These are phyloP conservation scores for Pleurotus cornucopiae DNA, from an alignment of 768 basidiomycete species.

Conservation along the genomic window DNA sequence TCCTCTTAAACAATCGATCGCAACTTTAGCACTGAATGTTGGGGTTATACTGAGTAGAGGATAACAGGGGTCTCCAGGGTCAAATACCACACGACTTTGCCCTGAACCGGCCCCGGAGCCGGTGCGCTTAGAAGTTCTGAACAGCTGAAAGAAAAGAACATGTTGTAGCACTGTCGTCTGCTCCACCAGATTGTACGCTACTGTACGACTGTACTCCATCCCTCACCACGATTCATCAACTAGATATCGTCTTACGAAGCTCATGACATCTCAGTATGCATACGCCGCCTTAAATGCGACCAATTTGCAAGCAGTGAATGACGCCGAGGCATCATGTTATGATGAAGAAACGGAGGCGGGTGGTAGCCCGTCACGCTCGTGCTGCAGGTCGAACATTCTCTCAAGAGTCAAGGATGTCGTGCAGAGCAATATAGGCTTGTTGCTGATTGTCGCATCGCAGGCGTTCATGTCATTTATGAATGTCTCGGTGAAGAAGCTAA, in stretches of 20 bases:
- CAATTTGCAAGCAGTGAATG: background rate
- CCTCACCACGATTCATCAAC: background rate
- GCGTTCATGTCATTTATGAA: conserved; percentile 61
- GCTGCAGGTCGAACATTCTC: background rate
- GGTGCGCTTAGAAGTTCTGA: too few relatives aligned
- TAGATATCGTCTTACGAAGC: background rate
- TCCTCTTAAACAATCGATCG: too few relatives aligned
- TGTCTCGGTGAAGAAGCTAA: conserved; percentile 58
- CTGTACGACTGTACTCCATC: background rate
- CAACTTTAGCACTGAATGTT: too few relatives aligned
- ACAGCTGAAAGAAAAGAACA: too few relatives aligned
- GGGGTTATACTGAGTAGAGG: too few relatives aligned
- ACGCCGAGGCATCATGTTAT: background rate
- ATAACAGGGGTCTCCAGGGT: too few relatives aligned
- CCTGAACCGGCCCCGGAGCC: too few relatives aligned
- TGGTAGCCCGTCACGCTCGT: background rate
- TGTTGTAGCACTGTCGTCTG: too few relatives aligned
- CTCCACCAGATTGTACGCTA: too few relatives aligned
- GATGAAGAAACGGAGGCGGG: background rate
- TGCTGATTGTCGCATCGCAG: conserved; percentile 54
- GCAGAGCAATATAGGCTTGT: conserved; percentile 48
- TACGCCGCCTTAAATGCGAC: background rate
- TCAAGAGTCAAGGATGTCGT: conserved; percentile 8
- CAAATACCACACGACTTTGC: too few relatives aligned
- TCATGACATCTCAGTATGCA: conserved; percentile 5